phyloP scores from a whole-genome alignment of 352 stramenopile genomes.

The Phytophthora megakarya region DNA sequence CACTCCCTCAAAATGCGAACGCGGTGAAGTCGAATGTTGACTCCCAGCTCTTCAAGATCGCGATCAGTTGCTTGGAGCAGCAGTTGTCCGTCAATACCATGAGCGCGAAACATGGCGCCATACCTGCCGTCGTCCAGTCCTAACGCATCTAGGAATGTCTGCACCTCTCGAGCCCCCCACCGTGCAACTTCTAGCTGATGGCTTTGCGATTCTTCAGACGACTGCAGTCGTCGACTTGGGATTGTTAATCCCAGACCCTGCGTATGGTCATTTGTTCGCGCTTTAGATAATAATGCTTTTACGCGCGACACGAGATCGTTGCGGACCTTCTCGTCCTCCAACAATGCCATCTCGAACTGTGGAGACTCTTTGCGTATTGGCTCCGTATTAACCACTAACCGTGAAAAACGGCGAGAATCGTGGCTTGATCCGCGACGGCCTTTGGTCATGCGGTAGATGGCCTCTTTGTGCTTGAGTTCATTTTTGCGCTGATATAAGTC shows the following conservation, averaged over 20 bases:
- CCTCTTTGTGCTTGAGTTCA: slow-evolving; percentile 67
- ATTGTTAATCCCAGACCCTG: not conserved
- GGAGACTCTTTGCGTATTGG: slow-evolving; percentile 14
- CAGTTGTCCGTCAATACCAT: slow-evolving; percentile 72
- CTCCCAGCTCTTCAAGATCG: slow-evolving; percentile 73
- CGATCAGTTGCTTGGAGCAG: slow-evolving; percentile 54
- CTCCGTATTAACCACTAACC: not conserved
- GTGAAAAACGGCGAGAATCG: not conserved
- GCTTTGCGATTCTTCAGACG: not conserved
- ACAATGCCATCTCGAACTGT: slow-evolving; percentile 39
- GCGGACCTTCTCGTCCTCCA: slow-evolving; percentile 61
- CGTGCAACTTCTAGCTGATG: slow-evolving; percentile 14
- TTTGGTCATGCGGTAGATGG: slow-evolving; percentile 35
- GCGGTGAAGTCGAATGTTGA: slow-evolving; percentile 70
- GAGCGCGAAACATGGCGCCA: slow-evolving; percentile 44
- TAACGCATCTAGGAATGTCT: slow-evolving; percentile 55
- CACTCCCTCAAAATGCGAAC: slow-evolving; percentile 60
- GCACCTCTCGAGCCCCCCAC: slow-evolving; percentile 55
- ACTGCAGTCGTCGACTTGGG: slow-evolving; percentile 9
- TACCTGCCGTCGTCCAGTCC: slow-evolving; percentile 48
- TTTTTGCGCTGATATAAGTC: slow-evolving; percentile 80
- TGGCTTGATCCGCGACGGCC: slow-evolving; percentile 7
- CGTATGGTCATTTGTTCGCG: slow-evolving; percentile 13
- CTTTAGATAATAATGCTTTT: slow-evolving; percentile 26
- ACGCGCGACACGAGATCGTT: slow-evolving; percentile 58